These are phyloP conservation scores for Plasmodium knowlesi DNA, from an alignment of 169 alveolate species.

Conservation along the genomic window DNA sequence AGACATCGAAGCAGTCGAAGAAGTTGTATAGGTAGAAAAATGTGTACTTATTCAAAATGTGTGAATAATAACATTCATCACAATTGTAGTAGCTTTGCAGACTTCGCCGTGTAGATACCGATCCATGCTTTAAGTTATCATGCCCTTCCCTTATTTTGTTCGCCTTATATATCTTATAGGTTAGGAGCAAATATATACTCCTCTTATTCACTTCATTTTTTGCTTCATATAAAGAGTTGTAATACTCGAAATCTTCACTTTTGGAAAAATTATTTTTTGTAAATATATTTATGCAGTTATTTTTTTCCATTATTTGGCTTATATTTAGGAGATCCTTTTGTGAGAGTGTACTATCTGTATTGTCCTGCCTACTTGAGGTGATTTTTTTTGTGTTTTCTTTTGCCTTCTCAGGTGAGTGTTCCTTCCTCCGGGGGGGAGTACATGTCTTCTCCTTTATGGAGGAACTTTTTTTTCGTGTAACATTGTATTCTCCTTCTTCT, in stretches of 20 bases:
- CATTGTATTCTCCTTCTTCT: neutral
- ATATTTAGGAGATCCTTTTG: conserved; percentile 41
- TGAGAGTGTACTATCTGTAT: neutral
- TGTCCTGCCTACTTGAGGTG: neutral
- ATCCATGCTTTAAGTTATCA: neutral
- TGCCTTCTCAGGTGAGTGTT: conserved; percentile 6
- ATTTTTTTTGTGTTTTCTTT: neutral
- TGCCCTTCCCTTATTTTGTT: conserved; percentile 35
- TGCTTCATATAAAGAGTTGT: conserved; percentile 20
- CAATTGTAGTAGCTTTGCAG: neutral
- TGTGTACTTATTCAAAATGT: conserved; percentile 6
- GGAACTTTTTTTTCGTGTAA: neutral
- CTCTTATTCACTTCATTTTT: conserved; percentile 37
- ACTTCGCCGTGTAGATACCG: neutral
- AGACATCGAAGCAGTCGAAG: conserved; percentile 38
- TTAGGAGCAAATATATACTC: conserved; percentile 13
- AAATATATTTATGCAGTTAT: conserved; percentile 55
- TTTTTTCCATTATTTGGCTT: conserved; percentile 60
- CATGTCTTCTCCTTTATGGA: neutral
- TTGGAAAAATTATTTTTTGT: conserved; percentile 45
- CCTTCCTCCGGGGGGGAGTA: neutral
- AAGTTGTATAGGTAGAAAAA: conserved; percentile 44
- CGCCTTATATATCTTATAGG: conserved; percentile 38
- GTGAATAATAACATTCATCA: neutral
- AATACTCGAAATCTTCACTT: conserved; percentile 42